Percentiles rank a stretch among this genome's conserved stretches.
Conservation (phyloP, 805 yeast genomes). For the Vanderwaltozyma tropicalis region DNA sequence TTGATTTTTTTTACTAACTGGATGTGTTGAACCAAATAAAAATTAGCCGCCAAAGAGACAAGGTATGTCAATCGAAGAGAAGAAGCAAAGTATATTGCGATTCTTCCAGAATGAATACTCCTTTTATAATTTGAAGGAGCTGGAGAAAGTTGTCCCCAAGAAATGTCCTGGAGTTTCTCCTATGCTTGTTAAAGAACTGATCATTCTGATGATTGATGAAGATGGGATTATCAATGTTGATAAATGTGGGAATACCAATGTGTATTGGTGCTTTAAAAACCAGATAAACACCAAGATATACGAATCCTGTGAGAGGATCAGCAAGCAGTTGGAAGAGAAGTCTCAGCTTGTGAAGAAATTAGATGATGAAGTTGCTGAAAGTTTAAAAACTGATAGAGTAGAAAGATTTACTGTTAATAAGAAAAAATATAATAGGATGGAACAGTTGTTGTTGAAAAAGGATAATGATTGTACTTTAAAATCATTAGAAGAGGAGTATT, state of each 20-base stretch:
- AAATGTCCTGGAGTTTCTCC: conserved; percentile 38
- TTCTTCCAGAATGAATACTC: conserved; percentile 34
- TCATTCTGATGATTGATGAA: conserved; percentile 40
- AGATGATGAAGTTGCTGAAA: background rate
- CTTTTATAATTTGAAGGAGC: conserved; percentile 40
- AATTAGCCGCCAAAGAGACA: conserved; percentile 24
- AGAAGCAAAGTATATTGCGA: conserved; percentile 28
- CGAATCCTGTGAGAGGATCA: conserved; percentile 6
- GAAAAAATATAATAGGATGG: background rate
- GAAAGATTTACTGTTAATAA: background rate
- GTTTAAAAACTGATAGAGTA: background rate
- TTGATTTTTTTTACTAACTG: background rate
- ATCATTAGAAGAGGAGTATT: conserved; percentile 1
- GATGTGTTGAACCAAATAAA: background rate
- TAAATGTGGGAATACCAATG: conserved; percentile 44
- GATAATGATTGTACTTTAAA: conserved; percentile 4
- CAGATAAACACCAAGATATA: conserved; percentile 8
- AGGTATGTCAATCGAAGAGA: conserved; percentile 31
- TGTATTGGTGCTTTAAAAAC: conserved; percentile 40
- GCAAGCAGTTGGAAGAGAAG: conserved; percentile 7
- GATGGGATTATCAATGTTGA: conserved; percentile 35
- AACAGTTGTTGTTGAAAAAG: conserved; percentile 8
- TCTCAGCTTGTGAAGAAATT: background rate
- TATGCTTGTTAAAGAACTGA: conserved; percentile 43
- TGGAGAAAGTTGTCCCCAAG: conserved; percentile 39